Base-by-base conservation (phyloP, 805 yeast species). In the Yarrowia phangngaensis region DNA sequence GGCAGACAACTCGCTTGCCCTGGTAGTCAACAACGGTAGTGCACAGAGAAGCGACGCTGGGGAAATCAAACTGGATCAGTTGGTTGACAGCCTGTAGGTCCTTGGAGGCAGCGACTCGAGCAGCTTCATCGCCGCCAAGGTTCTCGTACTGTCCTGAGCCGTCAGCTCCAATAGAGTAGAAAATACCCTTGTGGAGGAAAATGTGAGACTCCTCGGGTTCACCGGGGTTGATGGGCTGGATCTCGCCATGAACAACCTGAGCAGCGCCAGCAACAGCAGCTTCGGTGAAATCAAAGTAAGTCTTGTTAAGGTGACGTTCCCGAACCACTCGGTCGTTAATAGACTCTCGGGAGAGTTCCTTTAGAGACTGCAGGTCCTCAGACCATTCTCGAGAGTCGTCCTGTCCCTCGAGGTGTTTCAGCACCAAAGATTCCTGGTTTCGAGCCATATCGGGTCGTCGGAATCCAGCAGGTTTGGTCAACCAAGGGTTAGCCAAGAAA, bases 11-110 rank as follows among this genome's bases (percentile, higher is more conserved):
- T 64, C 97, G 77, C 59, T 79, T 82, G 53, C 97, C 98, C 60
- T 84, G 79, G 67, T 78, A 90, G 65, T 90, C 97, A 50, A 90
- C 85, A 52, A 88, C 74, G n/a, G 89, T 74, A 4, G 97, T 84
- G 58, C 85, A 76, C 52, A 90, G 71, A 45, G 82, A 81, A 59
- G 79, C 76, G 29, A 88, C 71, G 34, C 80, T 85, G 8, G 67
- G 68, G 24, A 78, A 60, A 58, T 83, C 86, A 33, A 82, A 66
- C 56, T 78, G 71, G 68, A 83, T 83, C 62, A 90, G 69, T 53
- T 75, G 73, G 58, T 75, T 79, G 35, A 87, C 75, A 19, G 89
- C 82, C 26, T 74, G 74, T 49, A 90, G 68, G 65, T 92, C 98
- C 67, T 84, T 89, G 46, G 76, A 74, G 8, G 81, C 76, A 19